Conservation (phyloP, 306 rosid genomes). For the Vigna hirtella region DNA sequence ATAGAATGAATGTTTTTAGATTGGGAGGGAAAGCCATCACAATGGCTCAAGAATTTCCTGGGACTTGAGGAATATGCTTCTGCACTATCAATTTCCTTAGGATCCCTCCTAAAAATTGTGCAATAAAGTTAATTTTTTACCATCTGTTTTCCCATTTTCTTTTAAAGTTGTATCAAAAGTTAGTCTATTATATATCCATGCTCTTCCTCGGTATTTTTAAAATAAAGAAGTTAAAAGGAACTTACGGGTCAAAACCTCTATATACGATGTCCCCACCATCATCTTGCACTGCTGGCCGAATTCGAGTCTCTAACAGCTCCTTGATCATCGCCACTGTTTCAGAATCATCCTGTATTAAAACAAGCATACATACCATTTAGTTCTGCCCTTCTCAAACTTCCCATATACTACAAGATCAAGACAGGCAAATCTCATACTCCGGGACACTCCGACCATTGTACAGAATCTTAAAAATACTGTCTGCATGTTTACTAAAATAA, state of each 20-base stretch:
- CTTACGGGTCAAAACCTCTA: conserved; percentile 73
- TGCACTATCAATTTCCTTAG: background rate
- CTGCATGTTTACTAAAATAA: background rate
- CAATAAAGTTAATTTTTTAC: background rate
- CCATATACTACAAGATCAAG: background rate
- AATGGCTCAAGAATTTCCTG: background rate
- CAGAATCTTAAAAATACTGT: background rate
- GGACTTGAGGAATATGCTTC: background rate
- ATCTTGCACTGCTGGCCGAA: conserved; percentile 96
- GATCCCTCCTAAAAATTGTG: background rate
- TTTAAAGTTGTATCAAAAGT: background rate
- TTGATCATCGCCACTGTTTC: conserved; percentile 97
- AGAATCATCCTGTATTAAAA: conserved; percentile 83
- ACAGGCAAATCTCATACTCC: background rate
- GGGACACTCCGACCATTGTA: conserved; percentile 4
- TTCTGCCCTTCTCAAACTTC: conserved; percentile 9
- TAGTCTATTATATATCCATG: background rate
- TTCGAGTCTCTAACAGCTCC: conserved; percentile 93
- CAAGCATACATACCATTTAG: background rate
- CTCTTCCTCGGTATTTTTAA: conserved; percentile 4
- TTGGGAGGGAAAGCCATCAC: background rate
- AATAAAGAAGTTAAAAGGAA: conserved; percentile 29
- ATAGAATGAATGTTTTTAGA: background rate
- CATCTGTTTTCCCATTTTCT: background rate
- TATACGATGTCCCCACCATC: conserved; percentile 98